Evolutionary conservation across 106 monocot species (phyloP).

Genomic region (Acorus calamus): DNA sequence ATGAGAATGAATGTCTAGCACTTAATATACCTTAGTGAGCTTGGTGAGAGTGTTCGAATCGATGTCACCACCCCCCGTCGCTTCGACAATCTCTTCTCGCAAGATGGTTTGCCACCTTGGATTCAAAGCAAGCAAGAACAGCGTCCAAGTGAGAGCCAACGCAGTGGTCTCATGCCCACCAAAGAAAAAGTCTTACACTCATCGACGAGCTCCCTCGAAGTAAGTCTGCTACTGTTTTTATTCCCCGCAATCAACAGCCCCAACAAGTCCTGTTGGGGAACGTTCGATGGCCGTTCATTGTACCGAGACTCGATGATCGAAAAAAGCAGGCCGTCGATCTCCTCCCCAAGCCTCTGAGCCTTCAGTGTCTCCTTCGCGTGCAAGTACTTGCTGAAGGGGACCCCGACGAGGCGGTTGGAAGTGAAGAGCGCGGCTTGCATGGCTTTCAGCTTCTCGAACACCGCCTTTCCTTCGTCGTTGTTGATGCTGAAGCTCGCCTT

Average conservation of each 20-base stretch:
- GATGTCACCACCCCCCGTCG: not conserved
- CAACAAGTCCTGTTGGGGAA: too few species aligned
- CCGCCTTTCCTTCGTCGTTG: not conserved
- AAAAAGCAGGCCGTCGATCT: not conserved
- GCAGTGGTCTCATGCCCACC: constrained; percentile 11
- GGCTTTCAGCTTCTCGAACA: not conserved
- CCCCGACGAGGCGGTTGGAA: not conserved
- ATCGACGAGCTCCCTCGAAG: constrained; percentile 6
- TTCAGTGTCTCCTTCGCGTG: too few species aligned
- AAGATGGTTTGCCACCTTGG: constrained; percentile 6
- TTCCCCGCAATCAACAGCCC: too few species aligned
- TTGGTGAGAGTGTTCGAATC: not conserved
- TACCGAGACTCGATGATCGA: constrained; percentile 3
- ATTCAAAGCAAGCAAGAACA: not conserved
- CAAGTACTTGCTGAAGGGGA: not conserved
- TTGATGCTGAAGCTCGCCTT: constrained; percentile 1
- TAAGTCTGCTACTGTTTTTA: too few species aligned
- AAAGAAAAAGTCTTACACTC: constrained; percentile 19
- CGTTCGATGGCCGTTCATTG: too few species aligned
- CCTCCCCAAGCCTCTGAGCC: constrained; percentile 7
- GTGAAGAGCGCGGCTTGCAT: not conserved
- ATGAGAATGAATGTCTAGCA: too few species aligned
- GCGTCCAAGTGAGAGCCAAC: constrained; percentile 3
- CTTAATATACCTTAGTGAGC: not conserved
- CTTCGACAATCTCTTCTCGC: constrained; percentile 1